Evolutionary conservation across 495 filamentous ascomycete genomes (phyloP), one percentile per base, ranked within the genome.

Genomic region (Xylona heveae): DNA sequence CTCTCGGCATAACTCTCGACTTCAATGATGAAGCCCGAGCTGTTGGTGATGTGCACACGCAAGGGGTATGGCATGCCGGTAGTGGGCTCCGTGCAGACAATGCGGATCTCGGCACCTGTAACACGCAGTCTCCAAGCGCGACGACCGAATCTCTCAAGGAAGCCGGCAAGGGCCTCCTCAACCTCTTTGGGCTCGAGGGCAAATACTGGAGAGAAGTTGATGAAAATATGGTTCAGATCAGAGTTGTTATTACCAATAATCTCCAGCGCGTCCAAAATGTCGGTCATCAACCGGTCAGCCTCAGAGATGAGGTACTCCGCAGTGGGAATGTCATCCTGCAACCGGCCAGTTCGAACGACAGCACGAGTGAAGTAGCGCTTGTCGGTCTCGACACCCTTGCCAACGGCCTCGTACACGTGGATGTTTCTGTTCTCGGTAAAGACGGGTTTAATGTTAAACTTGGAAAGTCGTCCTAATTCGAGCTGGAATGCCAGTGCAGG

Each of bases 391-490:
- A 81, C 74, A 20, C 73, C 78, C 59, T 93, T 95, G 41, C 90
- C 88, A 44, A 90, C 59, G 25, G 80, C 88, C 58, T 95, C 83
- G 56, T 95, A 97, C 31, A 97, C 82, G 56, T 95, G 90, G 38
- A 97, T 94, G 58, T 90, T 93, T 39, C 85, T 73, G 59, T 97
- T 97, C 53, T 95, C 85, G 0, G 90, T 95, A 62, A 97, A 97
- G 26, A 95, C 80, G 1, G 88, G 84, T 55, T 81, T 88, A 58
- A 95, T 85, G 53, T 76, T 73, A 71, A 97, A 97, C 52, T 94
- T 95, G 44, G 79, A 76, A 25, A 97, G 69, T 54, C 88, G 74
- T 14, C 75, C 72, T 37, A 97, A 67, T 53, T 97, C 88, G 43
- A 94, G 73, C 64, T 97, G 88, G 78, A 95, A 97, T 44, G 88